Conservation (phyloP, 2,329 filamentous ascomycete genomes). For the Pyrenochaeta sp. region DNA sequence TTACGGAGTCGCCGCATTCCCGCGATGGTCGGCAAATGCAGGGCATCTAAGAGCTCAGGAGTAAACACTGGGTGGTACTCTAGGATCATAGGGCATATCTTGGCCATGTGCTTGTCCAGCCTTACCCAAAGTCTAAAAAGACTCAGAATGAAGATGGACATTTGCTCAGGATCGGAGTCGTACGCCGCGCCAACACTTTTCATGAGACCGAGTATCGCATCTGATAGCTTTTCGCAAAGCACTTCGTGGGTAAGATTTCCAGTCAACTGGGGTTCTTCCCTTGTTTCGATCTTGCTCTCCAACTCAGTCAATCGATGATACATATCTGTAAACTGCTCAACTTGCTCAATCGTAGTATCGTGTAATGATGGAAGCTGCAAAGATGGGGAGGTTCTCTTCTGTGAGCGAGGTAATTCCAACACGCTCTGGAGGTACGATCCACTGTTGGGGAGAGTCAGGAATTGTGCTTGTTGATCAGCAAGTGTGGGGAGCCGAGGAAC, state of each 20-base stretch:
- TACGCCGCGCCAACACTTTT: conserved; percentile 50
- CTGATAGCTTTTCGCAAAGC: conserved; percentile 42
- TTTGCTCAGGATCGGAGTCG: conserved; percentile 56
- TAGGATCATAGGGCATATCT: conserved; percentile 56
- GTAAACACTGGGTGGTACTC: conserved; percentile 62
- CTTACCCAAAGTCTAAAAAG: conserved; percentile 64
- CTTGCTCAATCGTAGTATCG: conserved; percentile 18
- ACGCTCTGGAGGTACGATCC: conserved; percentile 21
- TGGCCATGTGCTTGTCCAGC: conserved; percentile 59
- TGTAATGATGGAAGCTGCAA: conserved; percentile 10
- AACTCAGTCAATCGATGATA: conserved; percentile 32
- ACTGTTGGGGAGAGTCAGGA: conserved; percentile 31
- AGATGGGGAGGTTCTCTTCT: conserved; percentile 8
- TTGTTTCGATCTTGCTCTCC: conserved; percentile 23
- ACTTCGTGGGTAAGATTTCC: conserved; percentile 32
- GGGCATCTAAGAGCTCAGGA: conserved; percentile 59
- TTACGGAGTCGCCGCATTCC: conserved; percentile 61
- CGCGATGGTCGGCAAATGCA: conserved; percentile 57
- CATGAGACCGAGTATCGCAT: conserved; percentile 50
- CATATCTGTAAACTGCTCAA: conserved; percentile 22
- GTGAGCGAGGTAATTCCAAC: conserved; percentile 12
- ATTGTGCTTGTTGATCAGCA: conserved; percentile 34
- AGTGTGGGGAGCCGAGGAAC: conserved; percentile 55
- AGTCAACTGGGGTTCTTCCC: conserved; percentile 14
- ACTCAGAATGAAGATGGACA: conserved; percentile 61